Evolutionary conservation across 2,329 filamentous ascomycete species (phyloP), one percentile per base, ranked within the genome.

Genomic region (Calcarisporium arbuscula): DNA sequence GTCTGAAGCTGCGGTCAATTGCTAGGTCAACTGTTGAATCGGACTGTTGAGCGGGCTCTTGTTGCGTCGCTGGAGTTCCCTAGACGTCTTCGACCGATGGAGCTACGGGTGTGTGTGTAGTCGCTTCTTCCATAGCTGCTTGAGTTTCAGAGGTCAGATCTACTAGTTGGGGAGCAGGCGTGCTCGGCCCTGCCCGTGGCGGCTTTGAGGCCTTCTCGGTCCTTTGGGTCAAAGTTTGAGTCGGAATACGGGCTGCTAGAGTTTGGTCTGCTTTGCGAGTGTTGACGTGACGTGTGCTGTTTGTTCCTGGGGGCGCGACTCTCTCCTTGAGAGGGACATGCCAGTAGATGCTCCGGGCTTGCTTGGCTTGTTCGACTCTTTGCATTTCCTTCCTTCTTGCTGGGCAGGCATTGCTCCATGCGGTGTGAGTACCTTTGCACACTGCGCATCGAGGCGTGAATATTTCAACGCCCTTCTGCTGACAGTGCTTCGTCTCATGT

Each of bases 391-490:
- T 50, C 37, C 38, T 38, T n/a, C 40, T 48, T 30, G 42, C 45
- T 41, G 34, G 45, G 40, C 46, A 51, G 42, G 44, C 40, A 35
- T 49, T 50, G 38, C 44, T 52, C 45, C 38, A 49, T 43, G 42
- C 45, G 22, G 45, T 48, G 30, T 51, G 41, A 38, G 32, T 36
- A 38, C 40, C 48, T 49, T 48, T 48, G 35, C 38, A 51, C n/a
- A 49, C 38, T 42, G 40, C 35, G 28, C 40, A 51, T 44, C 30
- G 36, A 23, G 46, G 44, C 18, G 40, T 45, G 32, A 50, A 49
- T 22, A 37, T 35, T 30, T 45, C 35, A 27, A 38, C 32, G 31
- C 40, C 43, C 30, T 43, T 50, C 25, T 48, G 22, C 26, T 29
- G 31, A 28, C 43, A 52, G 42, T 47, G 18, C 36, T 42, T 47